Base-by-base conservation (phyloP, 2,329 filamentous ascomycete genomes). In the Clarireedia hainanense region DNA sequence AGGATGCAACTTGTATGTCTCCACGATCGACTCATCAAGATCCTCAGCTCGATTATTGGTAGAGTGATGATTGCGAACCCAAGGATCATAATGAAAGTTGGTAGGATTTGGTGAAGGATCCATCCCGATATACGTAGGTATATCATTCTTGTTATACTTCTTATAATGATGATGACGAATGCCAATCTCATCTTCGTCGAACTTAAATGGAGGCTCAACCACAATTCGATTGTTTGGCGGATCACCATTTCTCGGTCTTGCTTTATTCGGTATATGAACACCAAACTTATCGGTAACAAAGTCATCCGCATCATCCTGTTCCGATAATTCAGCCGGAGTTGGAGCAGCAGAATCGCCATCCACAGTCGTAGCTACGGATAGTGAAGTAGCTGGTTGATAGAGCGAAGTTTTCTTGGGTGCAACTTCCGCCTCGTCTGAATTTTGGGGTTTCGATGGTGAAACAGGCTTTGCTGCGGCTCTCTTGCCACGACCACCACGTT, bases 171-270 rank as follows among this genome's bases (percentile, higher is more conserved):
- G 63, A n/a, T 60, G 59, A 40, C 66, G 58, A 39, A 66, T 55
- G 34, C 67, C 67, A 57, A 69, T 69, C 39, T 69, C 67, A 52
- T 62, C 50, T 5, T 61, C 53, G 10, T 68, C 65, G 46, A 65
- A 69, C 5, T 45, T 54, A 45, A 66, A 56, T 47, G 57, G 61
- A 10, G 61, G 57, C 17, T 61, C 56, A n/a, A 58, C 53, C 9
- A 63, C 60, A 24, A 64, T 58, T 47, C 65, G 58, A 50, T 67
- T 66, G 17, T 62, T 57, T 14, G 64, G 64, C 24, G 57, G 55
- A 20, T 61, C 60, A 24, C 61, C 60, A 45, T 64, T 62, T 34
- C 62, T 61, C 9, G 61, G 61, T 24, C 56, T 61, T 14, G 57
- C 57, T 46, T 64, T 63, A 24, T 63, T 65, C 20, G 57, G 57